Conservation (phyloP, 78 protist genomes). For the Dictyostelium firmibasis region DNA sequence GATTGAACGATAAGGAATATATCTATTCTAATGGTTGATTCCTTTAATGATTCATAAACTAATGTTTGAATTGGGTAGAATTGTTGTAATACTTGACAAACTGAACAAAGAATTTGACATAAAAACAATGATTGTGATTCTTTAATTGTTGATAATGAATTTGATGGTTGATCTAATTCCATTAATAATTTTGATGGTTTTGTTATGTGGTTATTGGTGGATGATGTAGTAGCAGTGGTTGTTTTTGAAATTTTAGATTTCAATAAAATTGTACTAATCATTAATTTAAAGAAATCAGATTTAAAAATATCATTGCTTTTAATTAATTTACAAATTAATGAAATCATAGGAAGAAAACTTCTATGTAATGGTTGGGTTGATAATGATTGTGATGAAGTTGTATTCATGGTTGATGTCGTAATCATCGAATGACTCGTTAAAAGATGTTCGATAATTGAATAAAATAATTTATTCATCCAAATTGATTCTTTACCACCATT, state of each 20-base stretch:
- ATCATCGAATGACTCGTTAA: neutral
- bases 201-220: no score
- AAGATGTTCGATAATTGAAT: neutral
- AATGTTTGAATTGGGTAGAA: neutral
- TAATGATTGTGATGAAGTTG: neutral
- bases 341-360: neutral
- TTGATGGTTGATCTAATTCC: no score
- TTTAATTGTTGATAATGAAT: neutral
- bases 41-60: neutral
- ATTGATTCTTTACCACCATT: neutral
- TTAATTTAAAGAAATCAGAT: neutral
- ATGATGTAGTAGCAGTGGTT: neutral
- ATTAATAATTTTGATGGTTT: no score
- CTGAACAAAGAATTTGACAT: neutral
- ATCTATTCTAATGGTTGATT: neutral
- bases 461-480: neutral
- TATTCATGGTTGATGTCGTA: neutral
- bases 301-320: neutral
- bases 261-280: neutral
- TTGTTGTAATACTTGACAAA: neutral
- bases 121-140: neutral
- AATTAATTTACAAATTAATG: neutral
- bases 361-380: neutral
- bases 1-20: neutral
- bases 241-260: neutral